These are phyloP conservation scores for Phytophthora palmivora DNA, from an alignment of 352 stramenopile genomes.

Conservation along the genomic window DNA sequence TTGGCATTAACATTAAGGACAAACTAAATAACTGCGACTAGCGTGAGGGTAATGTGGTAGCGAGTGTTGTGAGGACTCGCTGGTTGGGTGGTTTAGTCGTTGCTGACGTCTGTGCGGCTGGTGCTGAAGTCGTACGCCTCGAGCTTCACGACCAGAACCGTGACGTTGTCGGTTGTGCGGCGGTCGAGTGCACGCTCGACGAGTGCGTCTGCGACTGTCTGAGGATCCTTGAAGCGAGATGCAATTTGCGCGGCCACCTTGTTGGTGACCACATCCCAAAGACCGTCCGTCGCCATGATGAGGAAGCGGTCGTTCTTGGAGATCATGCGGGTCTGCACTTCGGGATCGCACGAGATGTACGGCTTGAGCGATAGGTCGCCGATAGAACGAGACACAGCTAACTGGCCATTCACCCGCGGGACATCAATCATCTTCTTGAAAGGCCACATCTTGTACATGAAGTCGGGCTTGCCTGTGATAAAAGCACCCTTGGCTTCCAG, in stretches of 20 bases:
- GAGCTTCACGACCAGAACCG: conserved; percentile 77
- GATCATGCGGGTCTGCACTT: conserved; percentile 72
- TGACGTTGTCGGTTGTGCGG: conserved; percentile 81
- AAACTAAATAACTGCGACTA: conserved; percentile 41
- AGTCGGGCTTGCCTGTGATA: conserved; percentile 68
- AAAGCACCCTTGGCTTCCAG: conserved; percentile 74
- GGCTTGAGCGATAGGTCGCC: conserved; percentile 81
- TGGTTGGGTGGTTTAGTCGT: conserved; percentile 16
- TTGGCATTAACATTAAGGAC: conserved; percentile 33
- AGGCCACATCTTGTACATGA: conserved; percentile 78
- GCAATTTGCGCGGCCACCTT: conserved; percentile 67
- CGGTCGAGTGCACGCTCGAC: conserved; percentile 61
- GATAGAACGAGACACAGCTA: conserved; percentile 87
- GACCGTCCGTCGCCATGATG: conserved; percentile 81
- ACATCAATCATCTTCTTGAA: conserved; percentile 83
- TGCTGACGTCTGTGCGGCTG: conserved; percentile 35
- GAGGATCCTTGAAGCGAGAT: conserved; percentile 51
- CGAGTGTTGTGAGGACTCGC: conserved; percentile 14
- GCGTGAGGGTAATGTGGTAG: conserved; percentile 5
- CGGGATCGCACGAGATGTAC: conserved; percentile 80
- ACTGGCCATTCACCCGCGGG: conserved; percentile 77
- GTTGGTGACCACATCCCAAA: conserved; percentile 88
- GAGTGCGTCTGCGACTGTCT: conserved; percentile 67
- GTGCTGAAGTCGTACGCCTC: conserved; percentile 51
- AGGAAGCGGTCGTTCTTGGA: conserved; percentile 72